Evolutionary conservation across 1,284 basidiomycete genomes (phyloP).

Genomic region (Cutaneotrichosporon sp.): DNA sequence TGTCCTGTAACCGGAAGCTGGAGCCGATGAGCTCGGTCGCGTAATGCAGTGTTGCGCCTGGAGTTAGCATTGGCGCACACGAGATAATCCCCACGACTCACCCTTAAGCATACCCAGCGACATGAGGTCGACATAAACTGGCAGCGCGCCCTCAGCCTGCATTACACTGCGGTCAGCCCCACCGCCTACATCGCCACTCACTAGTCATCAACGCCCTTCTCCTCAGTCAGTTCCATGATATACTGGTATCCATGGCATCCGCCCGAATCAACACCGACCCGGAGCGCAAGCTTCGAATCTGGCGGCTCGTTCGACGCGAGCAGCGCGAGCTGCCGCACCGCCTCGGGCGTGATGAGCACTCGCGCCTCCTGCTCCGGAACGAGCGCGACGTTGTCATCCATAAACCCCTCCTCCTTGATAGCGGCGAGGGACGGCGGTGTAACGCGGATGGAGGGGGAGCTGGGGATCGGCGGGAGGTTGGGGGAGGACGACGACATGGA

Average conservation of each 20-base stretch:
- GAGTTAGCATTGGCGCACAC: too few relatives aligned
- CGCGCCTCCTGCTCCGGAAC: slow-evolving; percentile 33
- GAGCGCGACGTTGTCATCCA: slow-evolving; percentile 41
- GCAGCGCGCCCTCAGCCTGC: slow-evolving; percentile 26
- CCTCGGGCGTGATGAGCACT: slow-evolving; percentile 40
- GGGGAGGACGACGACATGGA: not conserved
- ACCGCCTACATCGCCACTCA: slow-evolving; percentile 31
- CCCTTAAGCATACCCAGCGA: slow-evolving; percentile 46
- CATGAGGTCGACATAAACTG: slow-evolving; percentile 46
- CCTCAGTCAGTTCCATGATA: slow-evolving; percentile 53
- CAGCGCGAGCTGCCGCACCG: slow-evolving; percentile 42
- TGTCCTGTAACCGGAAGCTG: slow-evolving; percentile 53
- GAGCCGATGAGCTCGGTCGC: slow-evolving; percentile 57
- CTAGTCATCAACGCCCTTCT: slow-evolving; percentile 53
- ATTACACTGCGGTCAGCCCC: slow-evolving; percentile 1
- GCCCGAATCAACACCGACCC: slow-evolving; percentile 55
- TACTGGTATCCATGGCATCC: slow-evolving; percentile 59
- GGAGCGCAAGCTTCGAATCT: slow-evolving; percentile 40
- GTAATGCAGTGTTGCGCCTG: slow-evolving; percentile 53
- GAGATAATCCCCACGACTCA: too few relatives aligned
- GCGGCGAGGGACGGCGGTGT: slow-evolving; percentile 36
- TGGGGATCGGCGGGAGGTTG: slow-evolving; percentile 1
- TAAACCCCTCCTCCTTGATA: slow-evolving; percentile 42
- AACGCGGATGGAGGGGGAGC: slow-evolving; percentile 16
- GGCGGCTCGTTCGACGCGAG: slow-evolving; percentile 47